A percentile compares a stretch with the other conserved stretches of the same genome.
Conservation (phyloP, 2,329 filamentous ascomycete genomes). For the Xylariaceae sp. region DNA sequence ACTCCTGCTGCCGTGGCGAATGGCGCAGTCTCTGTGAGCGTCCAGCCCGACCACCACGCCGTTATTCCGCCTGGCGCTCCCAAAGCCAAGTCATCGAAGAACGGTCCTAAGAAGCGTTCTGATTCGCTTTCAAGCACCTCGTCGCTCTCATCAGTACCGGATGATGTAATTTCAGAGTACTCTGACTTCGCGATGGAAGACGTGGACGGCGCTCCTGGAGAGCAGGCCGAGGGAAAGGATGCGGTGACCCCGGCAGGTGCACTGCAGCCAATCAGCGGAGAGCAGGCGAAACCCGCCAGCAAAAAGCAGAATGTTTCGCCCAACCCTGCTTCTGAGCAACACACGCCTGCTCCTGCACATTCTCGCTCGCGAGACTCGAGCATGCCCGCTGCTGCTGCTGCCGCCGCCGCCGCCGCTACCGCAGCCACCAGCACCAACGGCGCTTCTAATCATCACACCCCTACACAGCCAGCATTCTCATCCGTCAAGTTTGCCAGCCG, state of each 20-base stretch:
- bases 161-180: slow-evolving; percentile 30
- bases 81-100: too few species aligned
- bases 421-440: slow-evolving; percentile 21
- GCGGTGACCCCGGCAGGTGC: slow-evolving; percentile 30
- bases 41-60: slow-evolving; percentile 8
- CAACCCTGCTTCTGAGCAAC: slow-evolving; percentile 28
- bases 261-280: slow-evolving; percentile 32
- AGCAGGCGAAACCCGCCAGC: slow-evolving; percentile 31
- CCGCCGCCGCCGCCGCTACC: slow-evolving; percentile 25
- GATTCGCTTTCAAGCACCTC: slow-evolving; percentile 32
- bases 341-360: slow-evolving; percentile 25
- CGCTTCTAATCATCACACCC: slow-evolving; percentile 13
- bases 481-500: slow-evolving; percentile 27
- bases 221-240: slow-evolving; percentile 31
- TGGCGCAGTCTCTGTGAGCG: slow-evolving; percentile 7
- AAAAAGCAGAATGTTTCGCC: slow-evolving; percentile 34
- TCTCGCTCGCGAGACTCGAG: slow-evolving; percentile 26
- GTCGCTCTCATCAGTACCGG: slow-evolving; percentile 32
- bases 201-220: slow-evolving; percentile 29
- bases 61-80: neutral
- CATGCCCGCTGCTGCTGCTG: slow-evolving; percentile 30
- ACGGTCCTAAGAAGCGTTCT: slow-evolving; percentile 24
- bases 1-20: neutral
- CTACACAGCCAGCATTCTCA: slow-evolving; percentile 5
- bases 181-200: slow-evolving; percentile 28